Conservation (phyloP, 306 rosid species). For the Lithocarpus polystachyus region DNA sequence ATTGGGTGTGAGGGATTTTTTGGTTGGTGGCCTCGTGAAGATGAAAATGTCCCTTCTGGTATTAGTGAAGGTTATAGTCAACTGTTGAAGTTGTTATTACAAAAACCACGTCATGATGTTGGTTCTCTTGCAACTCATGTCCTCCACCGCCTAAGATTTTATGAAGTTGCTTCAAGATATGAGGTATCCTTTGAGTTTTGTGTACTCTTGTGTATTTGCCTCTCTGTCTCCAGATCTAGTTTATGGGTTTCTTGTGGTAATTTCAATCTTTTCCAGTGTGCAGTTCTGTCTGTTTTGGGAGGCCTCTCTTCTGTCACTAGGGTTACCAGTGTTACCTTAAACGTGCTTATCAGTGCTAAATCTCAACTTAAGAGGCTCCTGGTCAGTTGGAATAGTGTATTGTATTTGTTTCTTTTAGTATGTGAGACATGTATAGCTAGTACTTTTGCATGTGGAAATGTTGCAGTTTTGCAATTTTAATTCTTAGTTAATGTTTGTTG, state of each 20-base stretch:
- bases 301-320: slow-evolving; percentile 58
- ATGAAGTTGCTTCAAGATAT: slow-evolving; percentile 84
- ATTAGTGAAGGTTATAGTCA: slow-evolving; percentile 77
- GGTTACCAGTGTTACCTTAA: slow-evolving; percentile 61
- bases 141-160: slow-evolving; percentile 81
- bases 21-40: slow-evolving; percentile 99
- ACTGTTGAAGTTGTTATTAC: slow-evolving; percentile 74
- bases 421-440: slow-evolving; percentile 2
- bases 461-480: not conserved
- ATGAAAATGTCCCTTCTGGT: slow-evolving; percentile 66
- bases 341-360: slow-evolving; percentile 66
- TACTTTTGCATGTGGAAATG: slow-evolving; percentile 9
- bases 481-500: slow-evolving; percentile 39
- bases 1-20: slow-evolving; percentile 94
- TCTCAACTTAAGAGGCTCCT: slow-evolving; percentile 70
- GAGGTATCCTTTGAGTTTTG: slow-evolving; percentile 62
- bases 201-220: slow-evolving; percentile 15
- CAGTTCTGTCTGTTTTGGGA: slow-evolving; percentile 77
- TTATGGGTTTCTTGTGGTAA: slow-evolving; percentile 32
- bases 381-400: slow-evolving; percentile 62
- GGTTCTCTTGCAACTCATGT: slow-evolving; percentile 82
- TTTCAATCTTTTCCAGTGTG: slow-evolving; percentile 63
- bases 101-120: slow-evolving; percentile 84
- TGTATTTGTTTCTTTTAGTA: slow-evolving; percentile 23
- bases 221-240: slow-evolving; percentile 11